phyloP scores from a whole-genome alignment of 306 rosid species.

The Vicia villosa region DNA sequence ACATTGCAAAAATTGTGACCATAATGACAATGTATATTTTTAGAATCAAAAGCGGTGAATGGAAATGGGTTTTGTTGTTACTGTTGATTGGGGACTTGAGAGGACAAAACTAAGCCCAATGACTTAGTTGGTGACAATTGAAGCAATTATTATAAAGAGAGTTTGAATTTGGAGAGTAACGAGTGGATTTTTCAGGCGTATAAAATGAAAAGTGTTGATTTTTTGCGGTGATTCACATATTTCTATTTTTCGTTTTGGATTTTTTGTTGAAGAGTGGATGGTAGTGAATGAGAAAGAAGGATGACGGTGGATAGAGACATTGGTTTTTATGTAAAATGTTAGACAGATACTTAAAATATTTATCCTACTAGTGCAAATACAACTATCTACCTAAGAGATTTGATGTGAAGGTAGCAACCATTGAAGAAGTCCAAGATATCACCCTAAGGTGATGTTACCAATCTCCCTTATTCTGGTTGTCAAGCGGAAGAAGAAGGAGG shows the following conservation, averaged over 20 bases:
- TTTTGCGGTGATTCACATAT: background rate
- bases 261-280: too few relatives aligned
- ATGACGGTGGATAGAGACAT: too few relatives aligned
- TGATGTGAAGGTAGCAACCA: too few relatives aligned
- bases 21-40: constrained; percentile 34
- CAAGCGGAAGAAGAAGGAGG: background rate
- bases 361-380: too few relatives aligned
- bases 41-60: background rate
- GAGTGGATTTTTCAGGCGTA: background rate
- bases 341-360: too few relatives aligned
- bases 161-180: background rate
- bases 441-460: too few relatives aligned
- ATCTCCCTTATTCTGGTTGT: background rate
- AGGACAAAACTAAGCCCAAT: background rate
- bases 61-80: background rate
- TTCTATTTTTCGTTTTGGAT: background rate
- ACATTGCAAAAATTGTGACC: constrained; percentile 39
- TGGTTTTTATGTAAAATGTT: too few relatives aligned
- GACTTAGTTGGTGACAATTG: background rate
- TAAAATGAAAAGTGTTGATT: background rate
- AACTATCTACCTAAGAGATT: too few relatives aligned
- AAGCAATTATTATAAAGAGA: accelerated
- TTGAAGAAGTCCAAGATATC: too few relatives aligned
- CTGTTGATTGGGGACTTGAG: background rate
- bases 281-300: too few relatives aligned